Percentiles rank a stretch among this genome's conserved stretches.
These are phyloP conservation scores for Pseudopithomyces maydicus DNA, from an alignment of 2,329 filamentous ascomycete species.

Conservation along the genomic window DNA sequence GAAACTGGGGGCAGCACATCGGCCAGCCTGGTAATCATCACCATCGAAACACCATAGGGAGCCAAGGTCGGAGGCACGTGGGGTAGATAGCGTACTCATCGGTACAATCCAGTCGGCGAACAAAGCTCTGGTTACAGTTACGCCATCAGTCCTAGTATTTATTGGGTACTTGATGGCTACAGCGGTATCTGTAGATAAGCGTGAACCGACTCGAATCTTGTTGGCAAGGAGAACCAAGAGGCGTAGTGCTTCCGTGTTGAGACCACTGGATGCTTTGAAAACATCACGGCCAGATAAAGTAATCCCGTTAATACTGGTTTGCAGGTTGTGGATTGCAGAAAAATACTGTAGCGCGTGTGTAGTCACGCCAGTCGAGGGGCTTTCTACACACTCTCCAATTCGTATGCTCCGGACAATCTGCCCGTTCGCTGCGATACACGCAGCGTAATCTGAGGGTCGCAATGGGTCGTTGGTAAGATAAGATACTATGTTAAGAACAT, in stretches of 20 bases:
- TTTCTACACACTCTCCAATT: slow-evolving; percentile 1
- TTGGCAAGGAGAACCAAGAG: neutral
- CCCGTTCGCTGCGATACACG: neutral
- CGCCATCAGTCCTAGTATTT: slow-evolving; percentile 1
- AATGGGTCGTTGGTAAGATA: neutral
- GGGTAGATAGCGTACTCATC: neutral
- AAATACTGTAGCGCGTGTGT: neutral
- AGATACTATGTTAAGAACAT: neutral
- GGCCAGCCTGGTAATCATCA: neutral
- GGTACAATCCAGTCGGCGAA: slow-evolving; percentile 1
- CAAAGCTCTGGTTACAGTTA: neutral
- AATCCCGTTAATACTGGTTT: neutral
- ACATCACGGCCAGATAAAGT: neutral
- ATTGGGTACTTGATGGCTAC: neutral
- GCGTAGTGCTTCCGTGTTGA: neutral
- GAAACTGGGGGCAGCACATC: neutral
- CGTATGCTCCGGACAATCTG: neutral
- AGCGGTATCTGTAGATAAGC: neutral
- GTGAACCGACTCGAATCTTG: neutral
- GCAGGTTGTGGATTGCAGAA: neutral
- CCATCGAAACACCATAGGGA: neutral
- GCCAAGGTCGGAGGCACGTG: neutral
- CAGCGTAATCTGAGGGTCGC: neutral
- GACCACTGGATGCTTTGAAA: neutral
- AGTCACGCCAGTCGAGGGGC: neutral